phyloP scores from a whole-genome alignment of 441 rosid genomes.

The Croton laevigatus region DNA sequence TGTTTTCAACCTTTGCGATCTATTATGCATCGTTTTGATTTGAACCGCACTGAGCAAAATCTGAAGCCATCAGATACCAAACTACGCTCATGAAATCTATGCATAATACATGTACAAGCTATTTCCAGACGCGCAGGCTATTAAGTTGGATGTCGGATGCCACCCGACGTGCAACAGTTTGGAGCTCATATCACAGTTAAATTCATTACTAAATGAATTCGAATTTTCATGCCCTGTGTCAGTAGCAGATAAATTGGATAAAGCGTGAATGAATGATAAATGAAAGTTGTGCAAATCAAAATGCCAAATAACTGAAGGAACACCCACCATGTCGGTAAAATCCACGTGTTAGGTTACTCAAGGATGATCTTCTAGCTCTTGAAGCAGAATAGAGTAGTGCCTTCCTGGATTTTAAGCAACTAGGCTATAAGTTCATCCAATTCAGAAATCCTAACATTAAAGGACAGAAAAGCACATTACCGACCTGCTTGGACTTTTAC shows the following conservation, averaged over 20 bases:
- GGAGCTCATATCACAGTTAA: conserved; percentile 33
- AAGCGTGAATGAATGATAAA: not conserved
- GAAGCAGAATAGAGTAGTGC: conserved; percentile 34
- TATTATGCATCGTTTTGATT: not conserved
- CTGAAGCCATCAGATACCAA: conserved; percentile 1
- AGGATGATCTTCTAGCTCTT: conserved; percentile 54
- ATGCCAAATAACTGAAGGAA: not conserved
- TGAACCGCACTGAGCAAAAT: not conserved
- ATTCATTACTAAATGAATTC: conserved; percentile 27
- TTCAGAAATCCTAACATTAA: not conserved
- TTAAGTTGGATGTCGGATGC: conserved; percentile 51
- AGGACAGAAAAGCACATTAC: conserved; percentile 8
- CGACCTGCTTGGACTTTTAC: conserved; percentile 53
- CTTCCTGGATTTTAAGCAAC: conserved; percentile 28
- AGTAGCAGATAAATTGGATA: not conserved
- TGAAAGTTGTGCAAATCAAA: not conserved
- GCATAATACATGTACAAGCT: conserved; percentile 61
- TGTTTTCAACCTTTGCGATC: not conserved
- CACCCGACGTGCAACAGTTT: conserved; percentile 61
- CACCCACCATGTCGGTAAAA: conserved; percentile 50
- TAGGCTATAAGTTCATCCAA: not conserved
- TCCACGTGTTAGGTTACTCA: conserved; percentile 56
- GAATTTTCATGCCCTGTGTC: conserved; percentile 41
- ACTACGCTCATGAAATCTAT: conserved; percentile 21
- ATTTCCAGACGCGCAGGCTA: conserved; percentile 64